Evolutionary conservation across 2,329 filamentous ascomycete genomes (phyloP), one percentile per base, ranked within the genome.

Genomic region (Epichloe elymi): DNA sequence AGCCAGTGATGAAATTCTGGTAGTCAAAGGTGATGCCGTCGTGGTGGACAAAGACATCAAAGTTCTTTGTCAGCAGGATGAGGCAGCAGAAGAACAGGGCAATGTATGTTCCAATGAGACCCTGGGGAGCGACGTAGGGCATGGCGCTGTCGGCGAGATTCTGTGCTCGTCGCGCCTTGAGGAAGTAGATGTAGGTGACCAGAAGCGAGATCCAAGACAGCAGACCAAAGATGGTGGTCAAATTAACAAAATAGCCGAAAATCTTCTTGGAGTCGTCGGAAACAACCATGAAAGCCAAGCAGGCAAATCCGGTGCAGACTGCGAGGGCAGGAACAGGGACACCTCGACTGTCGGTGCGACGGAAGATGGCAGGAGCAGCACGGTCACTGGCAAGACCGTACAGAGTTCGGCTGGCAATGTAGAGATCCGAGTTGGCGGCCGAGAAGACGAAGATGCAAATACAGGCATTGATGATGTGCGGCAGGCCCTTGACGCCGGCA

Each of bases 61-160:
- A 93, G 73, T 88, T 90, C 76, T 93, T 94, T 61, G 87, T 91
- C 48, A 94, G 63, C 2, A 84, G 78, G 54, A 93, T 85, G 36
- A 93, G 63, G 60, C 76, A 74, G 68, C 85, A 88, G 68, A 88
- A 82, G 61, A 73, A 70, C 2, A 93, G 73, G 0, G 84, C 84
- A 53, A 72, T 70, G 61, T 80, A 80, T 0, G 83, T 88, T 11
- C 87, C 88, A 54, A 65, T 76, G 38, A 80, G 68, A n/a, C 87
- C 86, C 15, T 90, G 74, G 0, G 87, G 87, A 0, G 86, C 83
- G 15, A 74, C 74, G 63, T 83, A 89, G 17, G 80, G 76, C 54
- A 86, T 69, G 42, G 69, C 66, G 12, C 69, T 67, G 61, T 82
- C 64, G 11, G 74, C 66, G 14, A 86, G 69, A 50, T 72, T 69